Conservation (phyloP, 2,329 filamentous ascomycete species). For the Exophiala aquamarina region DNA sequence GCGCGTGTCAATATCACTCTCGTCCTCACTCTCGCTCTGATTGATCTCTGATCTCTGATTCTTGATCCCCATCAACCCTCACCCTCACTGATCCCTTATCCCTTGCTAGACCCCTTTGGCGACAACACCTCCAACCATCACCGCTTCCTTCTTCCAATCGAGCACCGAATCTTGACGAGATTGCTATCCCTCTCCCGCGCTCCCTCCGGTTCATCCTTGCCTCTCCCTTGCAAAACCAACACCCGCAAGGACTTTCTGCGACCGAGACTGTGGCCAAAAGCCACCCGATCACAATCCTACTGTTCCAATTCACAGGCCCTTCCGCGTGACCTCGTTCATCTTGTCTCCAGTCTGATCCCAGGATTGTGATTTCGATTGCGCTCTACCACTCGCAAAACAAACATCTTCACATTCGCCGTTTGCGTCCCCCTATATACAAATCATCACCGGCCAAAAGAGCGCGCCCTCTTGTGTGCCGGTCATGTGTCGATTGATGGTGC, state of each 20-base stretch:
- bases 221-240: not conserved
- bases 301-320: not conserved
- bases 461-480: constrained; percentile 20
- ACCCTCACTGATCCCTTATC: not conserved
- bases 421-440: too few species aligned
- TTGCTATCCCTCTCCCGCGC: not conserved
- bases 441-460: constrained; percentile 10
- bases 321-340: too few species aligned
- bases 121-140: not conserved
- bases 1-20: too few species aligned
- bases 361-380: not conserved
- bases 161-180: not conserved
- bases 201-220: not conserved
- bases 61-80: not conserved
- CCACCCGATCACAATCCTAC: not conserved
- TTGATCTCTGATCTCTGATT: not conserved
- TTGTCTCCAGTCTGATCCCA: not conserved
- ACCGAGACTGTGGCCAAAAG: not conserved
- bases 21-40: too few species aligned
- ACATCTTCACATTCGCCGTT: not conserved
- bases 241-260: not conserved
- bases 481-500: constrained; percentile 24
- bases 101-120: not conserved
- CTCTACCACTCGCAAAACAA: not conserved
- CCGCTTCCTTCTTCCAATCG: not conserved